phyloP scores from a whole-genome alignment of 179 eudicot genomes.

The Vitellaria paradoxa region DNA sequence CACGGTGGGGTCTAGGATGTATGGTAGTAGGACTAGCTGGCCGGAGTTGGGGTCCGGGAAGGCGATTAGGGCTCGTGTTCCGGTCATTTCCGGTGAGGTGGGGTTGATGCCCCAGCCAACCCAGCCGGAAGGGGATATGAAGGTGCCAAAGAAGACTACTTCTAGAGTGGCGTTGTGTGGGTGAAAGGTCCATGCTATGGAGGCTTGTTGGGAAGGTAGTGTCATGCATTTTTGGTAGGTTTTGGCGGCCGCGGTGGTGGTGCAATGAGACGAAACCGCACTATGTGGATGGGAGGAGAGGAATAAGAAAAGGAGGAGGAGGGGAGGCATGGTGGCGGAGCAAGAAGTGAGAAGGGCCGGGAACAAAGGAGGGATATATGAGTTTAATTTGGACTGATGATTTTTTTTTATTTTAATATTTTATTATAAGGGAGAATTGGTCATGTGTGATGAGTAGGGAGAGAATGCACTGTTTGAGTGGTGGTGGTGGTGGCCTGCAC shows the following conservation, averaged over 20 bases:
- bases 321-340: constrained; percentile 25
- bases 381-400: no score
- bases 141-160: constrained; percentile 64
- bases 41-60: constrained; percentile 93
- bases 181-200: constrained; percentile 85
- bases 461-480: no score
- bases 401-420: no score
- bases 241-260: constrained; percentile 48
- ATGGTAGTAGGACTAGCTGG: constrained; percentile 71
- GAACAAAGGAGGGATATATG: no score
- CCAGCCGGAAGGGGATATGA: constrained; percentile 62
- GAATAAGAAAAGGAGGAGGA: constrained; percentile 19
- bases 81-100: constrained; percentile 68
- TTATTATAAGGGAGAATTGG: no score
- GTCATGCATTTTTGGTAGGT: constrained; percentile 75
- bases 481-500: no score
- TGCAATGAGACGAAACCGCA: constrained; percentile 56
- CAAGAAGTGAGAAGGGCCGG: not conserved
- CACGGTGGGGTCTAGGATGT: constrained; percentile 67
- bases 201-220: constrained; percentile 81
- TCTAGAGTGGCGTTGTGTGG: constrained; percentile 73
- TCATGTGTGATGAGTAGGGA: no score
- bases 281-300: constrained; percentile 21
- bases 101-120: constrained; percentile 90
- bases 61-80: constrained; percentile 72